These are phyloP conservation scores for Cladophialophora chaetospira DNA, from an alignment of 2,329 filamentous ascomycete genomes.

Conservation along the genomic window DNA sequence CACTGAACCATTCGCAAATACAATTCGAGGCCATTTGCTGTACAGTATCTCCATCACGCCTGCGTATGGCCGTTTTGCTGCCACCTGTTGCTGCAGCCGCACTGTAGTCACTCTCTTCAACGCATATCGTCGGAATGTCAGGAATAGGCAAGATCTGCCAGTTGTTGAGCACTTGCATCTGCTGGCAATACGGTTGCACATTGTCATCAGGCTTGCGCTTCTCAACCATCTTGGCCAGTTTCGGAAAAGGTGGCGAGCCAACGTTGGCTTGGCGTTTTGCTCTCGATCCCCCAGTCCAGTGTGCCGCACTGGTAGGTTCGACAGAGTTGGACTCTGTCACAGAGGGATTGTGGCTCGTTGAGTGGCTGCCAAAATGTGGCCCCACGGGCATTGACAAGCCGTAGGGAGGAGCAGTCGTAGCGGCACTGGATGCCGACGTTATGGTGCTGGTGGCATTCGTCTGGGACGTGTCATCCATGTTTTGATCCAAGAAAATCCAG, in stretches of 20 bases:
- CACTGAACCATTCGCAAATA: slow-evolving; percentile 33
- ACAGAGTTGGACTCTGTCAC: slow-evolving; percentile 30
- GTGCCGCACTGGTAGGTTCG: slow-evolving; percentile 24
- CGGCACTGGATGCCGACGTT: slow-evolving; percentile 17
- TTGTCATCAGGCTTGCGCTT: slow-evolving; percentile 54
- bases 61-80: slow-evolving; percentile 9
- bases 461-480: slow-evolving; percentile 40
- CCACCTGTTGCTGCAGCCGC: slow-evolving; percentile 6
- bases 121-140: slow-evolving; percentile 25
- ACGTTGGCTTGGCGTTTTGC: slow-evolving; percentile 26
- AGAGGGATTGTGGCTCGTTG: slow-evolving; percentile 22
- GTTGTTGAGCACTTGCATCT: slow-evolving; percentile 62
- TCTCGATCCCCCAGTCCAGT: slow-evolving; percentile 25
- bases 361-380: slow-evolving; percentile 11
- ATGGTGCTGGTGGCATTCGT: slow-evolving; percentile 30
- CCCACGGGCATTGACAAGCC: neutral
- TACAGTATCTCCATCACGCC: slow-evolving; percentile 6
- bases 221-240: slow-evolving; percentile 67
- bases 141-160: slow-evolving; percentile 45
- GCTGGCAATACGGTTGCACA: slow-evolving; percentile 59
- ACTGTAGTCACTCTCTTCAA: slow-evolving; percentile 29
- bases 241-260: slow-evolving; percentile 49
- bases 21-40: slow-evolving; percentile 31
- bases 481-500: slow-evolving; percentile 64
- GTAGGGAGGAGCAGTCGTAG: slow-evolving; percentile 18